Evolutionary conservation across 345 rosid species (phyloP).

Genomic region (Eucalyptus leucophloia): DNA sequence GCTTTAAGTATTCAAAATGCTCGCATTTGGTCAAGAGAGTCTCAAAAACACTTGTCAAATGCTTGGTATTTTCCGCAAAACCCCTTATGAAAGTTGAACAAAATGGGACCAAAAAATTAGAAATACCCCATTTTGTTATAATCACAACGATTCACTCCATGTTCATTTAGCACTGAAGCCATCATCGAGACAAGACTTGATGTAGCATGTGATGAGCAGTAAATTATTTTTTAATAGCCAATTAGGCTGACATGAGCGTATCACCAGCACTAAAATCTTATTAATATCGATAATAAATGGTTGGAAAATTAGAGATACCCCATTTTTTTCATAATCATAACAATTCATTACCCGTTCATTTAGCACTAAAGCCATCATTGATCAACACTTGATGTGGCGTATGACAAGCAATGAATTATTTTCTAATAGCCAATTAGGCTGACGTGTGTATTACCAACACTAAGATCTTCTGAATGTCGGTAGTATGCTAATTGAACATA

Average conservation of each 20-base stretch:
- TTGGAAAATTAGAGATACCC: neutral
- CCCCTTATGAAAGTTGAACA: no score
- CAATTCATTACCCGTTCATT: neutral
- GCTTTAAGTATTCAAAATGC: no score
- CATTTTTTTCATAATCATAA: neutral
- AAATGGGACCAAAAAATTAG: neutral
- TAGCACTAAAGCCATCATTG: neutral
- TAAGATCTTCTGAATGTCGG: neutral
- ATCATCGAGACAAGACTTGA: neutral
- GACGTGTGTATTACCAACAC: neutral
- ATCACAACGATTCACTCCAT: neutral
- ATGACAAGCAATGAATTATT: neutral
- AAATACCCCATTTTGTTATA: neutral
- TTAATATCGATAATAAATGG: neutral
- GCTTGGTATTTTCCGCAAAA: no score
- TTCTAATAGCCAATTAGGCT: neutral
- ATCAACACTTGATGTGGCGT: neutral
- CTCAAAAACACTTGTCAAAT: no score
- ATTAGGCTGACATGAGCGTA: neutral
- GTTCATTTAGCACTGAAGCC: neutral
- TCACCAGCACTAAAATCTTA: neutral
- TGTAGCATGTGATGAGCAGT: neutral
- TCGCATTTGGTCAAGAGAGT: no score
- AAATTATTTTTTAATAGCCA: neutral
- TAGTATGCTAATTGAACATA: no score